Evolutionary conservation across 2,329 filamentous ascomycete genomes (phyloP), one percentile per base, ranked within the genome.

Genomic region (Aspergillus novofumigatus): DNA sequence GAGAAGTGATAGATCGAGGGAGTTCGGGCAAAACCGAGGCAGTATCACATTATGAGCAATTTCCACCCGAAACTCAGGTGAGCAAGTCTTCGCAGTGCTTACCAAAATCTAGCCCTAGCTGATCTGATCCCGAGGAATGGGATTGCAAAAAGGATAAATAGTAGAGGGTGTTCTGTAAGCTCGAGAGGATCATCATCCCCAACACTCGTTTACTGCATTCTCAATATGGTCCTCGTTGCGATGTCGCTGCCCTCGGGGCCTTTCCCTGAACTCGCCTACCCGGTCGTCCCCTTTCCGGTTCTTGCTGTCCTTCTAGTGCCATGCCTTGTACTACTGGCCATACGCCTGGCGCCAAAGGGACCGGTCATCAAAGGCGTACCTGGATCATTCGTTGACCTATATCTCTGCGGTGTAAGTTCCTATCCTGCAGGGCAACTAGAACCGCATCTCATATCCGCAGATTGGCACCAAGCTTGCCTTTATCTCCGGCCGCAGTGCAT

Each of bases 401-500:
- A 59, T 41, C 52, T 65, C 14, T 63, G 54, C 26, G 65, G 65
- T 44, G 65, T 67, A 59, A 42, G 59, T 48, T 52, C 35, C 29
- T 29, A 47, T 23, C n/a, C n/a, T n/a, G n/a, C n/a, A n/a, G n/a
- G n/a, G n/a, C n/a, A n/a, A n/a, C n/a, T n/a, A n/a, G n/a, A n/a
- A n/a, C n/a, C n/a, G n/a, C n/a, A n/a, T n/a, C n/a, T 52, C 35
- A 38, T 29, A 47, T 23, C n/a, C n/a, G 1, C 49, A 67, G 65
- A 51, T 61, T 26, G 59, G 49, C 28, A 65, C 65, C 29, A 67
- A 67, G 42, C 44, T 64, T 1, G 53, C 59, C 23, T 66, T 67
- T 25, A 48, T 67, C 10, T 38, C 55, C 4, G 65, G 65, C 6
- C 49, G 55, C 4, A 67, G 65, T 51, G 59, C 65, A n/a, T 56